Percentiles rank a stretch among this genome's conserved stretches.
Evolutionary conservation across 768 basidiomycete genomes (phyloP).

Genomic region (Suillus ampliporus): DNA sequence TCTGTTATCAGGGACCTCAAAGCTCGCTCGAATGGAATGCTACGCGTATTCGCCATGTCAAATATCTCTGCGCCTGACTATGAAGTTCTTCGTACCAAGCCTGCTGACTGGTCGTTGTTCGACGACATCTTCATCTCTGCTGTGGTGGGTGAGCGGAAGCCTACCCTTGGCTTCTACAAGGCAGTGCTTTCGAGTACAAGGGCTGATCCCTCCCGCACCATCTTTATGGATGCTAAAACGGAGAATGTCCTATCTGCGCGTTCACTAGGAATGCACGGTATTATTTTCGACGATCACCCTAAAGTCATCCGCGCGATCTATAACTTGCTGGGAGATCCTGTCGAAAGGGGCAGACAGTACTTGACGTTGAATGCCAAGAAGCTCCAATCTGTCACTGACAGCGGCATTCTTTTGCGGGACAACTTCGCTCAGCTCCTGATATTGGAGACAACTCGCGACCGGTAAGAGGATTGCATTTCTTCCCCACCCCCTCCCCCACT

Average conservation of each 20-base stretch:
- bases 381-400: constrained; percentile 51
- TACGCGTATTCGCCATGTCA: constrained; percentile 60
- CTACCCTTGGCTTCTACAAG: constrained; percentile 57
- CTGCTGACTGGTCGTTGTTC: constrained; percentile 55
- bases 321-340: constrained; percentile 54
- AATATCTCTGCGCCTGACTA: constrained; percentile 64
- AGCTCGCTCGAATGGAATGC: constrained; percentile 35
- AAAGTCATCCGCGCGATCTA: constrained; percentile 52
- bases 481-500: constrained; percentile 9
- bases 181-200: constrained; percentile 51
- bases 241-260: constrained; percentile 65
- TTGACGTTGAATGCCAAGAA: constrained; percentile 45
- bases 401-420: constrained; percentile 47
- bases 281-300: constrained; percentile 51
- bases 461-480: constrained; percentile 33
- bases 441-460: constrained; percentile 54
- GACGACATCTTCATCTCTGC: constrained; percentile 60
- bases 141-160: constrained; percentile 58
- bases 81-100: constrained; percentile 48
- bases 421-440: constrained; percentile 67
- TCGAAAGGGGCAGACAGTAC: constrained; percentile 47
- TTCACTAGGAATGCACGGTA: constrained; percentile 59
- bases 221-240: constrained; percentile 64
- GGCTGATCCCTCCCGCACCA: constrained; percentile 49
- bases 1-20: constrained; percentile 53